These are phyloP conservation scores for Stachybotrys chartarum DNA, from an alignment of 2,329 filamentous ascomycete genomes.

Conservation along the genomic window DNA sequence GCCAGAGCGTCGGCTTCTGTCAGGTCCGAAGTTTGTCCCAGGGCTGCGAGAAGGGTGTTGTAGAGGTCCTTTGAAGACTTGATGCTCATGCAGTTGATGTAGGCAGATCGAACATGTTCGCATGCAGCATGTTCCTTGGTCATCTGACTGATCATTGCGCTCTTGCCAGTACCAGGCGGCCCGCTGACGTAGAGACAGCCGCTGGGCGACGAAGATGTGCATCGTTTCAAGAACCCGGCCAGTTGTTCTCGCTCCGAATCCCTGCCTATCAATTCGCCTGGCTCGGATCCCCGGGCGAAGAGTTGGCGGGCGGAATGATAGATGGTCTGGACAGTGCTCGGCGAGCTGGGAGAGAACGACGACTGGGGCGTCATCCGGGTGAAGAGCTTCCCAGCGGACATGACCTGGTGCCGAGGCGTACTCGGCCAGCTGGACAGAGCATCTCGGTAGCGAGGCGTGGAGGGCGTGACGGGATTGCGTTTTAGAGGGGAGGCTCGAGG, in stretches of 20 bases:
- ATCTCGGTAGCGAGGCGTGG: slow-evolving; percentile 74
- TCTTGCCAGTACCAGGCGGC: slow-evolving; percentile 94
- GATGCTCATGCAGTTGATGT: slow-evolving; percentile 96
- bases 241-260: slow-evolving; percentile 63
- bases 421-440: slow-evolving; percentile 63
- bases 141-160: slow-evolving; percentile 81
- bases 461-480: slow-evolving; percentile 56
- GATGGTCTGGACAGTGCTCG: slow-evolving; percentile 62
- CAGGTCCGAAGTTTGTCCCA: slow-evolving; percentile 50
- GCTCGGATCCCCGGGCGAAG: slow-evolving; percentile 73
- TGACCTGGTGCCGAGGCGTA: slow-evolving; percentile 79
- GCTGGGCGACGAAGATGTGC: slow-evolving; percentile 51
- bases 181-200: slow-evolving; percentile 94
- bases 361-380: slow-evolving; percentile 69
- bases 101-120: slow-evolving; percentile 58
- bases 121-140: slow-evolving; percentile 50
- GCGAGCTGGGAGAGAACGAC: slow-evolving; percentile 55
- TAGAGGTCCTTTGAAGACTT: slow-evolving; percentile 84
- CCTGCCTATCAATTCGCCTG: slow-evolving; percentile 69
- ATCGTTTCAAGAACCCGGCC: slow-evolving; percentile 58
- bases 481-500: slow-evolving; percentile 22
- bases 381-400: slow-evolving; percentile 65
- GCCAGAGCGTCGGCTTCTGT: slow-evolving; percentile 61
- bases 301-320: slow-evolving; percentile 84
- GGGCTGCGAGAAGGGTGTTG: slow-evolving; percentile 65